Evolutionary conservation across 2,329 filamentous ascomycete species (phyloP), one percentile per base, ranked within the genome.

Genomic region (Diaporthe amygdali): DNA sequence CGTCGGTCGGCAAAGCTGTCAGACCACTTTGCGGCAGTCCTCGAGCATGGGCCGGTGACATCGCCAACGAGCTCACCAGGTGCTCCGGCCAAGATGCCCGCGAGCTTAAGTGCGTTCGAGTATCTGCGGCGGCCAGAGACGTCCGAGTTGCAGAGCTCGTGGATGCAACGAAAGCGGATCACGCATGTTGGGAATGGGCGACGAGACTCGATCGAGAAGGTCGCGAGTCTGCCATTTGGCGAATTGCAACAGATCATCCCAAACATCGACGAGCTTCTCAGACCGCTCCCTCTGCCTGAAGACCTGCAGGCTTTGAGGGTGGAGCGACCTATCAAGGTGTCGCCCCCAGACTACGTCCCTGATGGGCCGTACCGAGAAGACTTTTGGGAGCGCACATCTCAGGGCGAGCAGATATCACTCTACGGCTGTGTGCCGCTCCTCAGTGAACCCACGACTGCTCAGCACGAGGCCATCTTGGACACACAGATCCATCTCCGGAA

Each of bases 1-100:
- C 75, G 80, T n/a, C 74, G 81, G n/a, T 79, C 78, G 1, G 74
- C 77, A 37, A 83, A 82, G 74, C 68, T 83, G 8, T 78, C 81
- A 3, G 77, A 79, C 64, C 81, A 82, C 54, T 81, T 81, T 54
- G 79, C 78, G 8, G 81, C 80, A 7, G 74, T 79, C 8, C 73
- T 81, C 14, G 77, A 80, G 67, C 80, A 81, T 73, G 78, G 77
- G 4, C 77, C 77, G 15, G 69, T 69, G 14, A 64, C 72, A 25
- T 72, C 71, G 49, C 70, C 66, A 7, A 63, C 59, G 32, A 51
- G 32, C 20, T 8, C 27, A 49, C n/a, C 49, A 9, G 22, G 46
- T 66, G 37, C 66, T 27, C 54, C 55, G 7, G 46, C 34, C 25
- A 47, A 68, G 51, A 71, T 69, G 74, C 72, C 69, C 41, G 63